Conservation (phyloP, 1,139 yeast genomes). For the Nematodospora anomalae region DNA sequence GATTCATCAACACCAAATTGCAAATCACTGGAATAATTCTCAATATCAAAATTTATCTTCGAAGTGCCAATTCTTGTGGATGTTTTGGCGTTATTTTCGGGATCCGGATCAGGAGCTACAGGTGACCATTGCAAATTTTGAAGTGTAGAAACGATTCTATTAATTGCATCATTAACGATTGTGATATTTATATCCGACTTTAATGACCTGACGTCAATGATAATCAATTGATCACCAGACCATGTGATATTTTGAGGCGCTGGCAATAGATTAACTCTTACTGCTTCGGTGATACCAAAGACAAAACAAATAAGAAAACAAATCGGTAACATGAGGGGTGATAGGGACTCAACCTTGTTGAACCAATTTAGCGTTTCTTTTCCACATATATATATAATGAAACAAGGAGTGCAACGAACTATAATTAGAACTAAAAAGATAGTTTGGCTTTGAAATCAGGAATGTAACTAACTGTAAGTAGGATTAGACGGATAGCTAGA, state of each 20-base stretch:
- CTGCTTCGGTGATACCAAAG: conserved; percentile 9
- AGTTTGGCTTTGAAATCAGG: too few species aligned
- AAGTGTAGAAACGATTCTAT: conserved; percentile 19
- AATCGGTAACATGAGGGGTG: conserved; percentile 1
- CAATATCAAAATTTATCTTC: conserved; percentile 16
- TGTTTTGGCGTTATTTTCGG: background rate
- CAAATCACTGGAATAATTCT: conserved; percentile 29
- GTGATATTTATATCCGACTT: conserved; percentile 3
- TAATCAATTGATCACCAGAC: conserved; percentile 14
- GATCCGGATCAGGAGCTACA: conserved; percentile 7
- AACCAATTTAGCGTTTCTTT: too few species aligned
- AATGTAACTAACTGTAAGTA: too few species aligned
- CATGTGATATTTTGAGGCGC: conserved; percentile 23
- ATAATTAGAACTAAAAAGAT: too few species aligned
- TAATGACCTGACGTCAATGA: conserved; percentile 6
- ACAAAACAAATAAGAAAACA: background rate
- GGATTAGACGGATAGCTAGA: too few species aligned
- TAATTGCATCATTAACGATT: conserved; percentile 20
- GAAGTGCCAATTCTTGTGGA: background rate
- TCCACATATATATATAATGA: too few species aligned
- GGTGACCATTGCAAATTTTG: conserved; percentile 25
- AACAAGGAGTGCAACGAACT: too few species aligned
- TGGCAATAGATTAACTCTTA: conserved; percentile 24
- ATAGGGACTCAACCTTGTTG: too few species aligned
- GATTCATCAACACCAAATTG: conserved; percentile 46